A percentile compares a stretch with the other conserved stretches of the same genome.
Evolutionary conservation across 2,329 filamentous ascomycete genomes (phyloP).

Genomic region (Geoglossum cookeanum): DNA sequence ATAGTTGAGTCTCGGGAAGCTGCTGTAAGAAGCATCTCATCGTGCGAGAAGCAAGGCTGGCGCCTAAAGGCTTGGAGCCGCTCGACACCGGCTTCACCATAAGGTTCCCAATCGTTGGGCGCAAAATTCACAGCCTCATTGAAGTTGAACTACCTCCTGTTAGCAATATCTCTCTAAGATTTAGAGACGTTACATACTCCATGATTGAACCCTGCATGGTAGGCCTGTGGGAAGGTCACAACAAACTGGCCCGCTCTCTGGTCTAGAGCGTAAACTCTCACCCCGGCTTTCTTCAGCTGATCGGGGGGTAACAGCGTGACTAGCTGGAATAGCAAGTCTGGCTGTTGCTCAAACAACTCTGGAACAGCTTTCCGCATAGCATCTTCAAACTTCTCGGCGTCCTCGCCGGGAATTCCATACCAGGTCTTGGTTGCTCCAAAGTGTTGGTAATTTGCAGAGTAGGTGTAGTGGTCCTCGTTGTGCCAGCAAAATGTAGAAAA

Average conservation of each 20-base stretch:
- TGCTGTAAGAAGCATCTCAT: conserved; percentile 82
- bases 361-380: conserved; percentile 93
- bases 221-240: conserved; percentile 90
- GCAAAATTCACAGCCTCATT: conserved; percentile 99
- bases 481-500: conserved; percentile 99
- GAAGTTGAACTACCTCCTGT: conserved; percentile 53
- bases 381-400: conserved; percentile 84
- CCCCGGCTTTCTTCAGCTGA: conserved; percentile 79
- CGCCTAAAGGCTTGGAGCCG: conserved; percentile 71
- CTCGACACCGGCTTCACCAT: conserved; percentile 68
- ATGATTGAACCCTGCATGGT: conserved; percentile 96
- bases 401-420: conserved; percentile 92
- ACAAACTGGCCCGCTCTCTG: conserved; percentile 92
- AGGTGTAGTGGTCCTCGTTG: conserved; percentile 94
- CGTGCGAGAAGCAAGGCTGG: conserved; percentile 93
- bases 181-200: conserved; percentile 21
- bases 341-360: conserved; percentile 90
- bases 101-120: conserved; percentile 86
- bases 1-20: conserved; percentile 65
- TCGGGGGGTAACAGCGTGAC: conserved; percentile 92
- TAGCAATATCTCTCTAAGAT: not conserved
- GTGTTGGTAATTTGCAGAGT: conserved; percentile 96
- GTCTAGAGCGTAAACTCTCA: conserved; percentile 85
- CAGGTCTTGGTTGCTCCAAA: conserved; percentile 97
- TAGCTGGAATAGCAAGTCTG: conserved; percentile 86